A percentile compares a stretch with the other conserved stretches of the same genome.
phyloP scores from a whole-genome alignment of 768 basidiomycete species.

The Pleurotus platypus region DNA sequence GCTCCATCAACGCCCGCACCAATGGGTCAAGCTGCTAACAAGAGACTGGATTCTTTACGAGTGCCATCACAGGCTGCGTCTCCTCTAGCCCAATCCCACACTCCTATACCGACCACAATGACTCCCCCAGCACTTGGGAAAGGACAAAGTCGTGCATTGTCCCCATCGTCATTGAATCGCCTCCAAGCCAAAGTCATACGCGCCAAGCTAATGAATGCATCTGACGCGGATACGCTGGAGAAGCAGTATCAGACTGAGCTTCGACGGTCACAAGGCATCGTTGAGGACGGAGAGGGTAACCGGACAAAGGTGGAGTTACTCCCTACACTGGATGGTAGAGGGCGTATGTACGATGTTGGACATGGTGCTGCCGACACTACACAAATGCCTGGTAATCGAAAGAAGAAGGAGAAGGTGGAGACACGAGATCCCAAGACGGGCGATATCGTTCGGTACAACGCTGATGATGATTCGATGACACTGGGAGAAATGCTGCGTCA shows the following conservation, averaged over 20 bases:
- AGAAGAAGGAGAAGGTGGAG: slow-evolving; percentile 81
- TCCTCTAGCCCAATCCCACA: slow-evolving; percentile 59
- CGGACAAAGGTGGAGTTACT: slow-evolving; percentile 75
- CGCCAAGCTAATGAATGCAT: slow-evolving; percentile 82
- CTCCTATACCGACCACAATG: slow-evolving; percentile 90
- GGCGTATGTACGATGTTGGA: slow-evolving; percentile 89
- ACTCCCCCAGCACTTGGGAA: slow-evolving; percentile 50
- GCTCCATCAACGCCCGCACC: slow-evolving; percentile 49
- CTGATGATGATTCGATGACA: slow-evolving; percentile 84
- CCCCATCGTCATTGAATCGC: slow-evolving; percentile 82
- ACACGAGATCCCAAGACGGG: slow-evolving; percentile 90
- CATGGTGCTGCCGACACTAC: slow-evolving; percentile 60
- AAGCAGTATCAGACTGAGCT: slow-evolving; percentile 78
- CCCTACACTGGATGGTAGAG: slow-evolving; percentile 83
- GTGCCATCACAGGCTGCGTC: slow-evolving; percentile 58
- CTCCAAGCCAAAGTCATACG: slow-evolving; percentile 91
- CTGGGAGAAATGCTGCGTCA: slow-evolving; percentile 92
- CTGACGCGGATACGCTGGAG: slow-evolving; percentile 76
- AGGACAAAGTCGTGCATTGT: slow-evolving; percentile 40
- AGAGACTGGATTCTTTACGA: slow-evolving; percentile 59
- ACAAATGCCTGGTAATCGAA: slow-evolving; percentile 62
- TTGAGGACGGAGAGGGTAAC: slow-evolving; percentile 33
- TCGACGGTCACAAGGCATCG: slow-evolving; percentile 42
- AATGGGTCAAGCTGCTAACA: slow-evolving; percentile 32
- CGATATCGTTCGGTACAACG: slow-evolving; percentile 83